These are phyloP conservation scores for Pythium pyrilobum DNA, from an alignment of 352 stramenopile genomes.

Conservation along the genomic window DNA sequence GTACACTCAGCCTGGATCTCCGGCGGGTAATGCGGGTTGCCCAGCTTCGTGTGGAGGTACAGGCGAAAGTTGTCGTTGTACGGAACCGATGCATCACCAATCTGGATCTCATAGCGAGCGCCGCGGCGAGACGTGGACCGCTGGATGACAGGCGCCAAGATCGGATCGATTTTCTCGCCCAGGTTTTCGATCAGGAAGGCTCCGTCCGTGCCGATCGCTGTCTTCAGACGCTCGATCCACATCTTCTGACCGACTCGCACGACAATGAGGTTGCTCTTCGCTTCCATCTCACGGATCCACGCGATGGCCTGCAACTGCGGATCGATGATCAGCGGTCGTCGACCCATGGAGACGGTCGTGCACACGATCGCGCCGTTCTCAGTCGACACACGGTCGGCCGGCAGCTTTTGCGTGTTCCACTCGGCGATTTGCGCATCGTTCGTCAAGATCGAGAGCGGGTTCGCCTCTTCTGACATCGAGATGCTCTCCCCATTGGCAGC, in stretches of 20 bases:
- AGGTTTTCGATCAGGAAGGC: constrained; percentile 95
- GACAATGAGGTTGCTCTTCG: constrained; percentile 89
- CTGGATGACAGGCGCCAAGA: constrained; percentile 92
- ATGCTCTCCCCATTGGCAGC: constrained; percentile 84
- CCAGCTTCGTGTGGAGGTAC: constrained; percentile 94
- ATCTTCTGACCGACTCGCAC: constrained; percentile 94
- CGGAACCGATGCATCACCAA: constrained; percentile 91
- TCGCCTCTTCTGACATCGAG: constrained; percentile 88
- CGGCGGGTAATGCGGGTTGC: constrained; percentile 92
- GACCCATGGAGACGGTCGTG: constrained; percentile 86
- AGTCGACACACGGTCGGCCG: constrained; percentile 90
- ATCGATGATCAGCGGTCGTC: constrained; percentile 92
- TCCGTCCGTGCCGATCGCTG: constrained; percentile 89
- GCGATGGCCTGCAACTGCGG: constrained; percentile 92
- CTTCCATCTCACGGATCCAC: constrained; percentile 92
- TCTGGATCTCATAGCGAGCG: constrained; percentile 92
- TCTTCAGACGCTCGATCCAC: constrained; percentile 92
- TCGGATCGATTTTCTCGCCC: constrained; percentile 92
- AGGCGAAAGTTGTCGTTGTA: constrained; percentile 94
- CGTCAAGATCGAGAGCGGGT: constrained; percentile 89
- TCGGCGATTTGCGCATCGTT: constrained; percentile 90
- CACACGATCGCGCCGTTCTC: constrained; percentile 93
- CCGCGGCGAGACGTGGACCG: constrained; percentile 91
- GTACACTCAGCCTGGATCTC: constrained; percentile 95
- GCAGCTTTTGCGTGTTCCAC: constrained; percentile 92